These are phyloP conservation scores for Aspergillus cavernicola DNA, from an alignment of 495 filamentous ascomycete species.

Conservation along the genomic window DNA sequence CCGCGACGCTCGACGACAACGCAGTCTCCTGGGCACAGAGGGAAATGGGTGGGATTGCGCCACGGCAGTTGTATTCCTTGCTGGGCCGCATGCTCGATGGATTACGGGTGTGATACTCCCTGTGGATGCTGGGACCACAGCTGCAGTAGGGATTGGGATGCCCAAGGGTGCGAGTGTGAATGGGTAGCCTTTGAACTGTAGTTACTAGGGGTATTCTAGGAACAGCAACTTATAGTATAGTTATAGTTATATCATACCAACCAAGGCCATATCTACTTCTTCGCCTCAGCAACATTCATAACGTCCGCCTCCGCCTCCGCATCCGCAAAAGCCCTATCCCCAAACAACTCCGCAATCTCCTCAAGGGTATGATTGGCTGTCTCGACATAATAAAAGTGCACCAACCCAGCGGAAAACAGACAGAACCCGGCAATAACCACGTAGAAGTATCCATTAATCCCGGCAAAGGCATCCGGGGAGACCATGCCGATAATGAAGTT, in stretches of 20 bases:
- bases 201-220: too few relatives aligned
- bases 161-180: slow-evolving; percentile 10
- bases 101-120: slow-evolving; percentile 47
- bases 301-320: not conserved
- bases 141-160: slow-evolving; percentile 26
- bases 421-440: slow-evolving; percentile 66
- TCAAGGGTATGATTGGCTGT: slow-evolving; percentile 55
- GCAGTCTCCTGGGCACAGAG: slow-evolving; percentile 52
- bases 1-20: slow-evolving; percentile 40
- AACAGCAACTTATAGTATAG: too few relatives aligned
- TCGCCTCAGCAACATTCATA: too few relatives aligned
- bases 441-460: slow-evolving; percentile 63
- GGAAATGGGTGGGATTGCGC: slow-evolving; percentile 52
- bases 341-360: slow-evolving; percentile 50
- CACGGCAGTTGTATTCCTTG: slow-evolving; percentile 38
- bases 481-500: slow-evolving; percentile 75
- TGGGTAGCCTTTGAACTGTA: too few relatives aligned
- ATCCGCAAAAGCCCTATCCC: slow-evolving; percentile 24
- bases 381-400: slow-evolving; percentile 68
- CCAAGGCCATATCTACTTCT: too few relatives aligned
- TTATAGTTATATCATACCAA: too few relatives aligned
- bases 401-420: slow-evolving; percentile 51
- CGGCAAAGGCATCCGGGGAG: slow-evolving; percentile 60
- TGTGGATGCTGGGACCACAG: slow-evolving; percentile 48
- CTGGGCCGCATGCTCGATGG: slow-evolving; percentile 45